Percentiles rank a stretch among this genome's conserved stretches.
Conservation (phyloP, 352 stramenopile species). For the Peronosclerospora sorghi region DNA sequence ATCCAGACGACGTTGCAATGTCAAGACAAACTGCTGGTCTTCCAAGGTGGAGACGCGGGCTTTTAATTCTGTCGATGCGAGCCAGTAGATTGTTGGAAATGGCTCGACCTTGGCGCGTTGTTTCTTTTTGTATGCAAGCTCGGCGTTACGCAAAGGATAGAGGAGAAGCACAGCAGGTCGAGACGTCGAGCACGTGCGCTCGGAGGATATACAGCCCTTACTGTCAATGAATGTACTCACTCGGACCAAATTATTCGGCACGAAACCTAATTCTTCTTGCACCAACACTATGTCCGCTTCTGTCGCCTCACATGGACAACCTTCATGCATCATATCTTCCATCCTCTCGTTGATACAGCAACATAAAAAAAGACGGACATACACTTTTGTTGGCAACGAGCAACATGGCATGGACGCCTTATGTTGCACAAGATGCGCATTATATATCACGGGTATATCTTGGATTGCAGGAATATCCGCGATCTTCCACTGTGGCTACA, state of each 20-base stretch:
- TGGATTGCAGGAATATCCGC: too few relatives aligned
- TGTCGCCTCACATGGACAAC: conserved; percentile 26
- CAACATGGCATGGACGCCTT: too few relatives aligned
- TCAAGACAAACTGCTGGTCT: conserved; percentile 34
- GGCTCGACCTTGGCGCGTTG: conserved; percentile 43
- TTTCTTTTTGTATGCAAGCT: conserved; percentile 49
- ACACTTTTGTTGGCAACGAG: too few relatives aligned
- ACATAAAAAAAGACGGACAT: too few relatives aligned
- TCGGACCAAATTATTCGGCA: conserved; percentile 41
- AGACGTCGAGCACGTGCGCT: neutral
- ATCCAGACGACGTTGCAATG: conserved; percentile 31
- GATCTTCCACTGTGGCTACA: too few relatives aligned
- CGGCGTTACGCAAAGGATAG: conserved; percentile 43
- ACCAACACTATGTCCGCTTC: conserved; percentile 21
- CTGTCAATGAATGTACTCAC: conserved; percentile 28
- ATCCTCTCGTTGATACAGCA: too few relatives aligned
- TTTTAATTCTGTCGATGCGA: conserved; percentile 34
- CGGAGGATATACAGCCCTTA: conserved; percentile 4
- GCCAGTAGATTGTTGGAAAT: conserved; percentile 63
- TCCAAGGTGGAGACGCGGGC: conserved; percentile 42
- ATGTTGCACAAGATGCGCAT: too few relatives aligned
- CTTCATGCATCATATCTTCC: conserved; percentile 21
- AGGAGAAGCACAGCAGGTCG: conserved; percentile 36
- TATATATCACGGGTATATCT: too few relatives aligned
- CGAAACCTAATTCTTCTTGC: conserved; percentile 33